Base-by-base conservation (phyloP, 2,329 filamentous ascomycete species). In the Penicillium sp. region DNA sequence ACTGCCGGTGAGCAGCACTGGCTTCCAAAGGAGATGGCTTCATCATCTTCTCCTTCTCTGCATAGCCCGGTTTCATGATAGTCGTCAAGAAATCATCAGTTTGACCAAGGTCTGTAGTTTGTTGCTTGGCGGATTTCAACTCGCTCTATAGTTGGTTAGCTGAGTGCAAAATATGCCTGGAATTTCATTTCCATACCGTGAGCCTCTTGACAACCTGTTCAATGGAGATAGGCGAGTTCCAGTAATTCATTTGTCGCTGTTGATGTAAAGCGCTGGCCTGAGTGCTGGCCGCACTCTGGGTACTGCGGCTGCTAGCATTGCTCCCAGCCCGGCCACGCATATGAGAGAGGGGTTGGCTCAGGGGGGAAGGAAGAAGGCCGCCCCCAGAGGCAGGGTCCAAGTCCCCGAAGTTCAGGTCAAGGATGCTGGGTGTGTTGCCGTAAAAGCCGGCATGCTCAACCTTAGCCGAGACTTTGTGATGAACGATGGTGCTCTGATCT, bases 401-500 rank as follows among this genome's bases (percentile, higher is more conserved):
- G 66, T 97, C 93, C 44, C 91, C 91, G 76, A 96, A 96, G 67
- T 88, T 96, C 77, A 97, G 86, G 68, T 96, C 92, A 63, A 95
- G 75, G 44, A 92, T 83, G 67, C 89, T 95, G 64, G 83, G 89
- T 10, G 87, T 83, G 5, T 64, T 64, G 42, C 83, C 87, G 59
- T 92, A 84, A 60, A 93, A 88, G 6, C 94, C 94, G 38, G 94
- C 92, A 75, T 97, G 91, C 72, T 99, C 94, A 52, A 99, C 92
- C 71, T 95, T 95, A 52, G 94, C 92, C 18, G 93, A 92, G 45
- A 99, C 94, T 71, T 99, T 99, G 78, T 97, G 94, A 70, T 99
- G 94, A 13, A 99, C 92, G 27, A 99, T 92, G 0, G 92, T 97
- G 77, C 96, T 97, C 72, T 97, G 93, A 71, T 99, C 94, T 72